phyloP scores from a whole-genome alignment of 768 basidiomycete species.

The Lactarius sanguifluus region DNA sequence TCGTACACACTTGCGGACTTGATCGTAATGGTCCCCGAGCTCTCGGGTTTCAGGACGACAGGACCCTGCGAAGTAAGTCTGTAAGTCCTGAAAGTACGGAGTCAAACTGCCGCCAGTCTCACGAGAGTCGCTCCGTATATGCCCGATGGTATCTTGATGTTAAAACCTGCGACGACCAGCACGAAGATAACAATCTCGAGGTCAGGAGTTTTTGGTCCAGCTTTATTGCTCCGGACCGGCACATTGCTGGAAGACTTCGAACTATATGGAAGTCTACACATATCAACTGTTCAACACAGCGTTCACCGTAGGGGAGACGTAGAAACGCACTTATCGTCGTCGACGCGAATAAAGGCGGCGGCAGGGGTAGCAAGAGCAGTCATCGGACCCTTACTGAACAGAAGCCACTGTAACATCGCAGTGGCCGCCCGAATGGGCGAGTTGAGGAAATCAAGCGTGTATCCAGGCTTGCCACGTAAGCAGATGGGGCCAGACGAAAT shows the following conservation, averaged over 20 bases:
- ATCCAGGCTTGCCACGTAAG: constrained; percentile 23
- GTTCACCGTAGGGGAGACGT: neutral
- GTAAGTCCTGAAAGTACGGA: neutral
- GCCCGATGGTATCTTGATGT: constrained; percentile 12
- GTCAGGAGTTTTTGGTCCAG: constrained; percentile 25
- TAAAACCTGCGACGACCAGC: constrained; percentile 12
- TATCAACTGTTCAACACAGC: neutral
- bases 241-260: constrained; percentile 16
- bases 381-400: constrained; percentile 23
- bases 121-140: constrained; percentile 21
- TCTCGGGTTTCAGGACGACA: constrained; percentile 23
- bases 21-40: constrained; percentile 21
- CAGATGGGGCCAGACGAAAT: constrained; percentile 24
- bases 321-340: constrained; percentile 22
- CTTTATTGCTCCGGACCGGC: constrained; percentile 12
- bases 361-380: constrained; percentile 16
- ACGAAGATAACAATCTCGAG: constrained; percentile 25
- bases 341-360: constrained; percentile 26
- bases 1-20: constrained; percentile 22
- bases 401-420: constrained; percentile 21
- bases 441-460: constrained; percentile 27
- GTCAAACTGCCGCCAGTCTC: neutral
- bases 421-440: constrained; percentile 11
- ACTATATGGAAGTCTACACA: constrained; percentile 18
- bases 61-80: constrained; percentile 8